Conservation (phyloP, 352 stramenopile genomes). For the Pythium aphanidermatum region DNA sequence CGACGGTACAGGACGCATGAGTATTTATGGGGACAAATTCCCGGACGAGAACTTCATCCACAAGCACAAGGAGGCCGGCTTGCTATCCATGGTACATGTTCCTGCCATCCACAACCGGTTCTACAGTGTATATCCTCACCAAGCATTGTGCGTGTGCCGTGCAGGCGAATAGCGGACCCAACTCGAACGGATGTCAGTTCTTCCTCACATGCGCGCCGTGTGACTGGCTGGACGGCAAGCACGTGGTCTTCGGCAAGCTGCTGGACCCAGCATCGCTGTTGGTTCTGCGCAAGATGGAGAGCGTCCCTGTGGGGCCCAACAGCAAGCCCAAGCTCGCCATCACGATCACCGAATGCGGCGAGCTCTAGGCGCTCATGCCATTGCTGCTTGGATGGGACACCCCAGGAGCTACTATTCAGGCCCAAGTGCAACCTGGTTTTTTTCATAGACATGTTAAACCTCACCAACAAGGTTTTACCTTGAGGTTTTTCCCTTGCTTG, state of each 20-base stretch:
- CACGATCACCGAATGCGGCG: slow-evolving; percentile 84
- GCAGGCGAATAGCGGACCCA: slow-evolving; percentile 91
- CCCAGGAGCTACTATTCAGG: neutral
- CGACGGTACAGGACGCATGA: slow-evolving; percentile 76
- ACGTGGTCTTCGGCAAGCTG: slow-evolving; percentile 96
- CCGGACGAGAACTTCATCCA: slow-evolving; percentile 77
- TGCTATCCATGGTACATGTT: slow-evolving; percentile 72
- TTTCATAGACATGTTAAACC: slow-evolving; percentile 4
- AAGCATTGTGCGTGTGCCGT: too few relatives aligned
- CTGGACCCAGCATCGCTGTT: slow-evolving; percentile 83
- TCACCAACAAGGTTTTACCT: slow-evolving; percentile 7
- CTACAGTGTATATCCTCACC: too few relatives aligned
- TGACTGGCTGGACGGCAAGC: slow-evolving; percentile 95
- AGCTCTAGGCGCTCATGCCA: slow-evolving; percentile 50
- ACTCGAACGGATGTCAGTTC: slow-evolving; percentile 94
- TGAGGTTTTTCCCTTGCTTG: slow-evolving; percentile 12
- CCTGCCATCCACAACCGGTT: slow-evolving; percentile 1
- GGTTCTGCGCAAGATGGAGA: slow-evolving; percentile 90
- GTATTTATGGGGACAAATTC: slow-evolving; percentile 88
- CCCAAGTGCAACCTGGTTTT: slow-evolving; percentile 7
- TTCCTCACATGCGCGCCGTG: slow-evolving; percentile 93
- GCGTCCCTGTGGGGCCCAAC: slow-evolving; percentile 72
- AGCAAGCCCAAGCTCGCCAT: slow-evolving; percentile 88
- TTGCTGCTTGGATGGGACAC: neutral
- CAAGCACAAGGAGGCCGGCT: slow-evolving; percentile 74